Conservation (phyloP, 2,329 filamentous ascomycete species). For the Aspergillus intermedius region DNA sequence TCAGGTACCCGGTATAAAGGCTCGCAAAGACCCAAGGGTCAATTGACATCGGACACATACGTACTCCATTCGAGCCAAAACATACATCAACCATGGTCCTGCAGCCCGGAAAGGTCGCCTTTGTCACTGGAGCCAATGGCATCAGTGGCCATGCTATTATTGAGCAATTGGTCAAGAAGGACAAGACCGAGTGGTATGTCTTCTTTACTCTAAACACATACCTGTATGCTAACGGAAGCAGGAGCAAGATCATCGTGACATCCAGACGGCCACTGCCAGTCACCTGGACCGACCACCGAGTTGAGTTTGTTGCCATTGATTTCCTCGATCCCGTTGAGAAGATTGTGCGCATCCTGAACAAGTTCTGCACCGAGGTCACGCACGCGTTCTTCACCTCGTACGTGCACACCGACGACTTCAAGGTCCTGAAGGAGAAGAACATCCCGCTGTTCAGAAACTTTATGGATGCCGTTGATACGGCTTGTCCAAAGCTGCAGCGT, state of each 20-base stretch:
- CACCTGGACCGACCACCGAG: constrained; percentile 19
- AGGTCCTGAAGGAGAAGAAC: constrained; percentile 18
- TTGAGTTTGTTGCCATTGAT: constrained; percentile 27
- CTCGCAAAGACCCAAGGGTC: neutral
- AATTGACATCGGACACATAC: neutral
- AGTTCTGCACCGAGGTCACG: constrained; percentile 21
- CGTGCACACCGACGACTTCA: constrained; percentile 26
- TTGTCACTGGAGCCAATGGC: constrained; percentile 31
- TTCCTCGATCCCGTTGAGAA: constrained; percentile 16
- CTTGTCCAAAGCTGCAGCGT: constrained; percentile 17
- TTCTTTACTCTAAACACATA: neutral
- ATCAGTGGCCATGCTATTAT: constrained; percentile 30
- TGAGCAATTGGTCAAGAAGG: constrained; percentile 24
- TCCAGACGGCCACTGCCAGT: constrained; percentile 19
- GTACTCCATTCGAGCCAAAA: neutral
- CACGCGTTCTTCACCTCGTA: constrained; percentile 32
- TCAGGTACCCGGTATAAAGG: neutral
- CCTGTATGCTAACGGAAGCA: neutral
- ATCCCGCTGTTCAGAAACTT: constrained; percentile 29
- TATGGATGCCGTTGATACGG: constrained; percentile 18
- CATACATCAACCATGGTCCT: neutral
- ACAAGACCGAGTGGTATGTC: constrained; percentile 18
- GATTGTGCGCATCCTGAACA: constrained; percentile 12
- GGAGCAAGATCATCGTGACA: constrained; percentile 24
- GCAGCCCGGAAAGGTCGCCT: constrained; percentile 19